Evolutionary conservation across 768 basidiomycete species (phyloP), one percentile per base, ranked within the genome.

Genomic region (Arthromyces matolae): DNA sequence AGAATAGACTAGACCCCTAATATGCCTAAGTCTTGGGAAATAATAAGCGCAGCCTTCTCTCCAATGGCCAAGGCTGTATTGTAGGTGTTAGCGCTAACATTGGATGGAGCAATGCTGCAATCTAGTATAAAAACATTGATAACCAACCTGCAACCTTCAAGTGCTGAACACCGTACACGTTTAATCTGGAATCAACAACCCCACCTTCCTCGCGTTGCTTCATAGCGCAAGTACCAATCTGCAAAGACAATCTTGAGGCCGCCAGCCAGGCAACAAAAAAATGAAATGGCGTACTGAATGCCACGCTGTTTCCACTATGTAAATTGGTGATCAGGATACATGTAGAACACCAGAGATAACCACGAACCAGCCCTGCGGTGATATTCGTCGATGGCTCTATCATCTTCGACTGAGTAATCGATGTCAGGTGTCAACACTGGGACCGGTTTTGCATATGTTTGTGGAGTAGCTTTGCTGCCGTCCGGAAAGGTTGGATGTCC

Each of bases 171-270:
- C 80, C 82, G 51, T 86, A 84, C 12, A 86, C 82, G 49, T 80
- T 80, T 34, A 86, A 62, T n/a, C 66, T 66, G 28, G 73, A 42
- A 53, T 86, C 81, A 6, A 87, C 80, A 5, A 86, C 84, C 7
- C 83, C 83, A 4, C 73, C 76, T 29, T 71, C 44, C 9, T 76
- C 70, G 19, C 74, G 71, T 3, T 80, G 71, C 58, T 83, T 83
- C 83, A 86, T 85, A 0, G 81, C 76, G 48, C 82, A 84, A 0
- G 82, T 85, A 27, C 83, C 83, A 9, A 81, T 68, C 80, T 83
- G 44, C 4, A 14, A 40, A n/a, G 7, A n/a, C 18, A n/a, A 42
- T 35, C 18, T 9, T 36, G 23, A 38, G 22, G 50, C 24, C 18
- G n/a, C 14, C 12, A 31, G 20, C 8, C n/a, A 13, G n/a, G n/a